phyloP scores from a whole-genome alignment of 495 filamentous ascomycete genomes.

The Mycothermus thermophilus region DNA sequence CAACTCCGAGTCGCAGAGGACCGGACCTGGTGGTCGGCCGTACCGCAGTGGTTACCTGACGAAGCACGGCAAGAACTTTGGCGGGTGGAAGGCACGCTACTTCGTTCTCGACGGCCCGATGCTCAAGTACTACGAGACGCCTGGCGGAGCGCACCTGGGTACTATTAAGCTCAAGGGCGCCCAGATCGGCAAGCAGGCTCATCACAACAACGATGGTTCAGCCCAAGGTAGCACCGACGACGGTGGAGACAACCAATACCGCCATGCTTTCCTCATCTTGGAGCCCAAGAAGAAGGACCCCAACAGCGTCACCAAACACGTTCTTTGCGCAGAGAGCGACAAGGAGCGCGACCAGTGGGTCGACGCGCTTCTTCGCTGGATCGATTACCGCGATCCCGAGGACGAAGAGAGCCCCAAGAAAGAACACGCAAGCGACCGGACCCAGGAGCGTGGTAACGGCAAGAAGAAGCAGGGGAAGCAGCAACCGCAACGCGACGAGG shows the following conservation, averaged over 20 bases:
- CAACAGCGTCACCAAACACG: constrained; percentile 77
- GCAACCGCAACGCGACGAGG: constrained; percentile 22
- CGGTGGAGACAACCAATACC: constrained; percentile 76
- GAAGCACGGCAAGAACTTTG: constrained; percentile 94
- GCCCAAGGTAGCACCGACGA: constrained; percentile 49
- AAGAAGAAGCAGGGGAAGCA: constrained; percentile 42
- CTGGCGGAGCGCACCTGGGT: constrained; percentile 75
- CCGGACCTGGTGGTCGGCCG: constrained; percentile 48
- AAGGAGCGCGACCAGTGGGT: constrained; percentile 90
- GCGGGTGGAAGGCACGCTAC: constrained; percentile 95
- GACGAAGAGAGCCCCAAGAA: constrained; percentile 29
- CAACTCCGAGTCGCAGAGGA: constrained; percentile 26
- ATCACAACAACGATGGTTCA: constrained; percentile 46
- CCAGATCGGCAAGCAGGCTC: constrained; percentile 82
- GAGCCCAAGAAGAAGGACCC: constrained; percentile 97
- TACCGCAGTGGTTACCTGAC: constrained; percentile 86
- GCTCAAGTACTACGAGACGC: constrained; percentile 81
- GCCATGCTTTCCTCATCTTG: constrained; percentile 87
- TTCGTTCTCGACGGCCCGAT: constrained; percentile 85
- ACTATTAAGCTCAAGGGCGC: constrained; percentile 85
- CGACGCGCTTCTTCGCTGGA: constrained; percentile 73
- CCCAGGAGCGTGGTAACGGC: constrained; percentile 21
- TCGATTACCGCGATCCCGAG: constrained; percentile 56
- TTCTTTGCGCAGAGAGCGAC: constrained; percentile 91
- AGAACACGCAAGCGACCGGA: constrained; percentile 21